Conservation (phyloP, 1,284 basidiomycete species). For the Cerioporus squamosus region DNA sequence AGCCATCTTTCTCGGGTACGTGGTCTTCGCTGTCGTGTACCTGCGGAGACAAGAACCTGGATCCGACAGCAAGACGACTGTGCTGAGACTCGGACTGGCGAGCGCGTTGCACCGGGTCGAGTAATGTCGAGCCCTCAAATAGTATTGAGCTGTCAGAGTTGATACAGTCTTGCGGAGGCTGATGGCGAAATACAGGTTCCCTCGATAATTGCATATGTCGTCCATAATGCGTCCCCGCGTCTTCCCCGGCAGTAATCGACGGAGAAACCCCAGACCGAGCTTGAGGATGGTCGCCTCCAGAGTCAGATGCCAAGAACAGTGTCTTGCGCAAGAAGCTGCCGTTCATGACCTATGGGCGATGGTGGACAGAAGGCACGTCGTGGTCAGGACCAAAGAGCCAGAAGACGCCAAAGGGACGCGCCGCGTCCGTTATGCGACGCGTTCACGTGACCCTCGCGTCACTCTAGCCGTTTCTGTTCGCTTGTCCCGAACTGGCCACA, state of each 20-base stretch:
- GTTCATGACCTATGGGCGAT: slow-evolving; percentile 1
- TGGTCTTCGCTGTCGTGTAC: background rate
- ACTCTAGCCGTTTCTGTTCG: background rate
- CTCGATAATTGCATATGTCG: background rate
- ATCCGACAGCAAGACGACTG: slow-evolving; percentile 15
- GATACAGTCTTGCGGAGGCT: background rate
- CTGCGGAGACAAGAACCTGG: slow-evolving; percentile 13
- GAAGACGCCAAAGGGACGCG: background rate
- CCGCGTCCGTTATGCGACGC: slow-evolving; percentile 8
- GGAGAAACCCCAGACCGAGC: too few relatives aligned
- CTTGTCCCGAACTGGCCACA: background rate
- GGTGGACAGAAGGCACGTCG: background rate
- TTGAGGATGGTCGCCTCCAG: background rate
- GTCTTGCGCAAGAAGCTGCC: slow-evolving; percentile 17
- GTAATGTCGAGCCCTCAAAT: background rate
- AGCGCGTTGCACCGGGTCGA: slow-evolving; percentile 10
- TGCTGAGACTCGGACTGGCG: slow-evolving; percentile 14
- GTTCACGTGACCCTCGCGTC: slow-evolving; percentile 18
- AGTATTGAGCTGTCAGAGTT: background rate
- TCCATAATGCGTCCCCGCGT: background rate
- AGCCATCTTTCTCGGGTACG: background rate
- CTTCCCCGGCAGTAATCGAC: too few relatives aligned
- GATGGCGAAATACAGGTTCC: background rate
- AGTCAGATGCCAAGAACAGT: slow-evolving; percentile 5
- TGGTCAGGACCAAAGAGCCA: background rate